Evolutionary conservation across 164 flowering plant genomes (phyloP), one percentile per base, ranked within the genome.

Genomic region (Kingdonia uniflora): DNA sequence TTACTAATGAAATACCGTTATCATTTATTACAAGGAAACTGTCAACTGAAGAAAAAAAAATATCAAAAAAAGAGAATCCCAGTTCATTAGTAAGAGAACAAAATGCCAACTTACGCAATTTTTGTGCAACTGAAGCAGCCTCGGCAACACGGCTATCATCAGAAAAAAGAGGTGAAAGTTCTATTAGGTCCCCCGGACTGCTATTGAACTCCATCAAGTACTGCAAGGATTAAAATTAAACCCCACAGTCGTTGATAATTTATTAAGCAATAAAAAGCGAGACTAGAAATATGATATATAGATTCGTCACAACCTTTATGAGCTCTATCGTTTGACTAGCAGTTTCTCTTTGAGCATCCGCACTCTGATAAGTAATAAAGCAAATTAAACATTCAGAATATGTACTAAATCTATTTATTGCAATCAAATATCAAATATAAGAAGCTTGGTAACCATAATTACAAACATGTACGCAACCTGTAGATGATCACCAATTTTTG

Each of bases 91-190:
- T 29, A 29, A 24, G 10, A n/a, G 0, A 38, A 35, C 12, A 21
- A 35, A 56, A 47, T 37, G 0, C n/a, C 17, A 23, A 50, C 88
- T 72, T 85, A 94, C 97, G 80, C 68, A 94, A 74, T 81, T 94
- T 94, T 61, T 94, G 96, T 33, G 99, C 97, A 70, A 87, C 78
- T 63, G 95, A 79, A 62, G 99, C 97, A 55, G 99, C 99, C 66
- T 94, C 97, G n/a, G 99, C 96, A 76, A 94, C 99, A 64, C 95
- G 97, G 62, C 96, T 89, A 52, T 94, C 97, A 70, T 94, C 99
- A 66, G 99, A 87, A 69, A 94, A 94, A 20, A 94, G 71, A 42
- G 99, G 85, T 64, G 99, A 89, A 56, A 94, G 88, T 60, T 89
- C 99, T 94, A 94, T 87, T 49, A 94, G 76, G 64, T 89, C 96